A percentile compares a stretch with the other conserved stretches of the same genome.
phyloP scores from a whole-genome alignment of 1,139 yeast genomes.

The Geotrichum citri-aurantii region DNA sequence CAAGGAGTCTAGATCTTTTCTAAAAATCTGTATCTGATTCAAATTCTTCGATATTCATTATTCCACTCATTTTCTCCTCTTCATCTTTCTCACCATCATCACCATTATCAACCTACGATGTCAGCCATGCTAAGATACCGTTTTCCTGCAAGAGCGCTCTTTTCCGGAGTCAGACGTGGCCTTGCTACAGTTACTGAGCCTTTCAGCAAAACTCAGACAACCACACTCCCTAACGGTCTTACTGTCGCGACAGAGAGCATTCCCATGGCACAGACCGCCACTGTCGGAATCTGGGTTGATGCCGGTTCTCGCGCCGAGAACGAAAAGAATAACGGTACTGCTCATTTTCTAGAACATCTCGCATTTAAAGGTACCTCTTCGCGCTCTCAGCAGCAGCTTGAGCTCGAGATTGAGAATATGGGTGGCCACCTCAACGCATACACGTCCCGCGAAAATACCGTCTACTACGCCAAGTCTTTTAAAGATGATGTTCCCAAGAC shows the following conservation, averaged over 20 bases:
- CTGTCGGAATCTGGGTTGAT: conserved; percentile 96
- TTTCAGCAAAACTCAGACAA: conserved; percentile 49
- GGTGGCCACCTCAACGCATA: conserved; percentile 97
- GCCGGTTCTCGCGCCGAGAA: conserved; percentile 98
- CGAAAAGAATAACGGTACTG: conserved; percentile 81
- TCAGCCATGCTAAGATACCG: not conserved
- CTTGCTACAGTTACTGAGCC: conserved; percentile 23
- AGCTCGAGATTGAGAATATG: conserved; percentile 88
- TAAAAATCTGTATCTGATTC: too few species aligned
- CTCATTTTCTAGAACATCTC: conserved; percentile 92
- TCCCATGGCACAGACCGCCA: conserved; percentile 89
- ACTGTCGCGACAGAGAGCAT: conserved; percentile 88
- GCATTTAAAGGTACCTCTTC: conserved; percentile 90
- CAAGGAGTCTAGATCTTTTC: too few species aligned
- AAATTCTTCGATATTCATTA: not conserved
- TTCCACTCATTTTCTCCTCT: not conserved
- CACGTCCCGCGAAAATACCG: conserved; percentile 95
- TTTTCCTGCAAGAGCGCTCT: not conserved
- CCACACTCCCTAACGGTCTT: conserved; percentile 73
- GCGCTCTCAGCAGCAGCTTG: conserved; percentile 79
- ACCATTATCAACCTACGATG: not conserved
- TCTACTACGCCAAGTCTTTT: conserved; percentile 87
- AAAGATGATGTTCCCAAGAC: conserved; percentile 76
- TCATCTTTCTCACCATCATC: not conserved
- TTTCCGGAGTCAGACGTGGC: conserved; percentile 22